phyloP scores from a whole-genome alignment of 306 rosid species.

The Malus domestica region ASM211411v1 NC_041796.1:8005001-8005500 shows the following conservation, averaged over 20 bases:
- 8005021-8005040: constrained; percentile 27
- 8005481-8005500: constrained; percentile 95
- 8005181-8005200: constrained; percentile 77
- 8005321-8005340: neutral
- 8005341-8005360: constrained; percentile 71
- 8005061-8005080: neutral
- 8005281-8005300: constrained; percentile 1
- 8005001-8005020: constrained; percentile 60
- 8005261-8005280: constrained; percentile 21
- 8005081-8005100: constrained; percentile 76
- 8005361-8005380: constrained; percentile 98
- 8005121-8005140: constrained; percentile 61
- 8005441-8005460: constrained; percentile 88
- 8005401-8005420: constrained; percentile 78
- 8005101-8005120: constrained; percentile 96
- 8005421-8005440: constrained; percentile 82
- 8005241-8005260: constrained; percentile 54
- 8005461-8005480: constrained; percentile 94
- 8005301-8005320: constrained; percentile 9
- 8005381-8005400: constrained; percentile 97
- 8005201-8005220: constrained; percentile 98
- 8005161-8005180: constrained; percentile 91
- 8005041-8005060: constrained; percentile 3
- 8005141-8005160: constrained; percentile 80
- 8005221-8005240: constrained; percentile 99